phyloP scores from a whole-genome alignment of 2,329 filamentous ascomycete genomes.

The Alternaria dauci region DNA sequence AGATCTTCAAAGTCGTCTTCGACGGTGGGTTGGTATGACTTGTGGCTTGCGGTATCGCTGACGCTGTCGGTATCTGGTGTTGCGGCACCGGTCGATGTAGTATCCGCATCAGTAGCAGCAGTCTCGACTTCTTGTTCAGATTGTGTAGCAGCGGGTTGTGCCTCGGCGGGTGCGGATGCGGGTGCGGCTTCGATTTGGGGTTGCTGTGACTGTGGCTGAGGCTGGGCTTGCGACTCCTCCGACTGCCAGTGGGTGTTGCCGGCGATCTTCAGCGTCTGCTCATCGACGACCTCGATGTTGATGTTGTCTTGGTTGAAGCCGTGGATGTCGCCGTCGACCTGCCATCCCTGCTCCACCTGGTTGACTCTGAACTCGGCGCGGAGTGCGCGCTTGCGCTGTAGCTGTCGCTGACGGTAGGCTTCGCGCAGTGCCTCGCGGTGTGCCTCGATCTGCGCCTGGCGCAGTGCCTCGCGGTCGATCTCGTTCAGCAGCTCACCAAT shows the following conservation, averaged over 20 bases:
- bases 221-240: slow-evolving; percentile 19
- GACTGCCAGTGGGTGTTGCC: slow-evolving; percentile 41
- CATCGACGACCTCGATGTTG: slow-evolving; percentile 46
- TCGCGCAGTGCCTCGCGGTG: slow-evolving; percentile 40
- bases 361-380: slow-evolving; percentile 44
- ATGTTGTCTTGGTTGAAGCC: slow-evolving; percentile 49
- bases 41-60: slow-evolving; percentile 43
- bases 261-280: slow-evolving; percentile 43
- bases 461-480: slow-evolving; percentile 38
- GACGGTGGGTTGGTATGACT: slow-evolving; percentile 48
- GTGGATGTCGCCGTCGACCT: slow-evolving; percentile 43
- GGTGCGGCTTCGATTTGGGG: slow-evolving; percentile 19
- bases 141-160: not conserved
- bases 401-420: slow-evolving; percentile 24
- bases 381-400: slow-evolving; percentile 42
- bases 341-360: slow-evolving; percentile 41
- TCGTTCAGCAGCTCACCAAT: slow-evolving; percentile 45
- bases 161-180: not conserved
- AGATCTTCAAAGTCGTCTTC: slow-evolving; percentile 51
- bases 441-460: slow-evolving; percentile 37
- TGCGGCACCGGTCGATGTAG: slow-evolving; percentile 18
- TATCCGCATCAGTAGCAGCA: slow-evolving; percentile 13
- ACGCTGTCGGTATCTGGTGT: slow-evolving; percentile 42
- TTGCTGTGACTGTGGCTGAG: slow-evolving; percentile 17
- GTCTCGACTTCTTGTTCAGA: slow-evolving; percentile 8